phyloP scores from a whole-genome alignment of 495 filamentous ascomycete genomes.

The Talaromyces borbonicus region DNA sequence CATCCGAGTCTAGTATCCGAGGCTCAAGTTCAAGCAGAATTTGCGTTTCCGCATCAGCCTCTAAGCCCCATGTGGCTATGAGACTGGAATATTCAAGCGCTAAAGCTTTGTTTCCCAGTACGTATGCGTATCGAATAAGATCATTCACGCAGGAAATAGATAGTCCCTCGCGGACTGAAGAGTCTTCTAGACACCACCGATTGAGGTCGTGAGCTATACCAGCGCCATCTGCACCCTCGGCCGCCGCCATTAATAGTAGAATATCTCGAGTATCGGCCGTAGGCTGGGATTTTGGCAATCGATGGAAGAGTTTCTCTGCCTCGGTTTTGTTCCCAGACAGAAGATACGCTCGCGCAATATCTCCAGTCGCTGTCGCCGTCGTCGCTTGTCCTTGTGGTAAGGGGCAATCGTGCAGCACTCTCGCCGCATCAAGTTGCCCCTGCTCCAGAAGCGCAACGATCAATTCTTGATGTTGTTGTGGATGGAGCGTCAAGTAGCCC shows the following conservation, averaged over 20 bases:
- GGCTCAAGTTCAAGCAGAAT: constrained; percentile 68
- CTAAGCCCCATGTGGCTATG: constrained; percentile 49
- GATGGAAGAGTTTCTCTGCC: constrained; percentile 52
- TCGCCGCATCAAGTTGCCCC: constrained; percentile 25
- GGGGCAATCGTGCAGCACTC: constrained; percentile 47
- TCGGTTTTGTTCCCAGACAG: constrained; percentile 50
- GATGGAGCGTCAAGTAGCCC: background rate
- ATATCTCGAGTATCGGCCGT: constrained; percentile 52
- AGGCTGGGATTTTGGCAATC: constrained; percentile 39
- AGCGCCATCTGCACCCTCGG: constrained; percentile 58
- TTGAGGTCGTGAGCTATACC: constrained; percentile 59
- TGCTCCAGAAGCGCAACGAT: constrained; percentile 27
- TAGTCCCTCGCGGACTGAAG: constrained; percentile 32
- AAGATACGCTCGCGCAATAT: constrained; percentile 47
- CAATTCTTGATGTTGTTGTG: constrained; percentile 23
- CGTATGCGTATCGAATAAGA: constrained; percentile 64
- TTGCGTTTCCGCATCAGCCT: constrained; percentile 49
- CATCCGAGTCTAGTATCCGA: constrained; percentile 55
- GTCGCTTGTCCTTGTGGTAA: constrained; percentile 34
- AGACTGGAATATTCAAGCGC: constrained; percentile 63
- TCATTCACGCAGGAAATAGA: constrained; percentile 64
- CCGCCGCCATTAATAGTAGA: constrained; percentile 65
- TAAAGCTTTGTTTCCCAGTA: constrained; percentile 55
- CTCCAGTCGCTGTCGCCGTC: constrained; percentile 33
- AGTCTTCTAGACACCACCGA: constrained; percentile 32